Base-by-base conservation (phyloP, 441 rosid genomes). In the Rhodomyrtus psidioides region DNA sequence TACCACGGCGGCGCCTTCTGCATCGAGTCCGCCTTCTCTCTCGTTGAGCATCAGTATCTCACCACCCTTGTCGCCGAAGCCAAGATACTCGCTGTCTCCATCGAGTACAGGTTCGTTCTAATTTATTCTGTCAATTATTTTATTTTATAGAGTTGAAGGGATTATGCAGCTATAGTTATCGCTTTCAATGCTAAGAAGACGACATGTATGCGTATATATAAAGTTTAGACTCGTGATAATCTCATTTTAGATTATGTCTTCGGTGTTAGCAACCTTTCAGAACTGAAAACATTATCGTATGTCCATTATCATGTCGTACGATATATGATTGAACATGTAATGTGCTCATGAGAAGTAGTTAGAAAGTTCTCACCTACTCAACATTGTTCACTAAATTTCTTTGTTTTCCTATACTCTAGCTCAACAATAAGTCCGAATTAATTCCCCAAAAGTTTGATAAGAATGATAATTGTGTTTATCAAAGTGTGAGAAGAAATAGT, bases 1-100 rank as follows among this genome's bases (percentile, higher is more conserved):
- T 87, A 86, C 81, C 94, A 91, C 24, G 92, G 92, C 1, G 94
- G 94, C 1, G 93, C 86, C 81, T 91, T 92, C 79, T 88, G 91
- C 86, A 14, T 91, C 5, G 94, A 89, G 82, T 91, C 93, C 21
- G 92, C 95, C 76, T 89, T 88, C 87, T 87, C 91, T 21, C 57
- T 81, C 1, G 3, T 53, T 14, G 89, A 90, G 56, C 88, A 89
- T 83, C 90, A 59, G 51, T 88, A 83, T 84, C 83, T 89, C 83
- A 89, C 88, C 85, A 53, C 79, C 83, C 87, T 91, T 76, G 91
- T 88, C 26, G 57, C 83, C 6, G 83, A 82, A 46, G 92, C 92
- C 53, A 74, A 87, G 59, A 83, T 84, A 16, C 81, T 93, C 9
- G 88, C 88, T 10, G 74, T 93, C 39, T 91, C 95, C 24, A 75